Evolutionary conservation across 148 eudicot species (phyloP), one percentile per base, ranked within the genome.

Genomic region (Chenopodium quinoa): DNA sequence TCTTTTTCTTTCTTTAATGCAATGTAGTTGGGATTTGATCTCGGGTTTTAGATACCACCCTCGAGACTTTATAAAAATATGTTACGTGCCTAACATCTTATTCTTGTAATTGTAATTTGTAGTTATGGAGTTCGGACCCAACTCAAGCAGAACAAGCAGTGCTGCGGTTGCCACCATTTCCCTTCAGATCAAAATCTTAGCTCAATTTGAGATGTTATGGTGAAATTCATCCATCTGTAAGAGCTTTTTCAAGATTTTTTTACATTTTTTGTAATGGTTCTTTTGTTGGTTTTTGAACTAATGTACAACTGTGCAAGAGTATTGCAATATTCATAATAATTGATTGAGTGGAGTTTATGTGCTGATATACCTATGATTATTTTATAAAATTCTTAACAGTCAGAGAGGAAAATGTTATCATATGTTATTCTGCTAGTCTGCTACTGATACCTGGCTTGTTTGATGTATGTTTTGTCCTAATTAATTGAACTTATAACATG

Each of bases 121-220:
- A 93, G 95, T 86, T 93, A 77, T 85, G 92, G 91, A 90, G 97
- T 79, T 94, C 98, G 1, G 97, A 94, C 82, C 98, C 98, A 66
- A 91, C 86, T 25, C 97, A 92, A 83, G 88, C 93, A 0, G 97
- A 94, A 84, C 97, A 94, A 92, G 98, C 98, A 47, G 92, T 92
- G 85, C 93, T 94, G 63, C 88, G 97, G n/a, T 86, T 94, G 87
- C 97, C 98, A 47, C 89, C 93, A 47, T 88, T 94, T 58, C 93
- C 91, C 6, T 22, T 68, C 64, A 73, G 64, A 81, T 83, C 80
- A 7, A 75, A 79, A 14, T 37, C 84, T 77, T 75, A 77, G 40
- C 62, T 56, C 62, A 32, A 77, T 78, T 78, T 79, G 78, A 83
- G 50, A 47, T 75, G 37, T 47, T 46, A 16, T 11, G 40, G 48